Evolutionary conservation across 2,329 filamentous ascomycete species (phyloP), one percentile per base, ranked within the genome.

Genomic region (Colletotrichum australisinense): DNA sequence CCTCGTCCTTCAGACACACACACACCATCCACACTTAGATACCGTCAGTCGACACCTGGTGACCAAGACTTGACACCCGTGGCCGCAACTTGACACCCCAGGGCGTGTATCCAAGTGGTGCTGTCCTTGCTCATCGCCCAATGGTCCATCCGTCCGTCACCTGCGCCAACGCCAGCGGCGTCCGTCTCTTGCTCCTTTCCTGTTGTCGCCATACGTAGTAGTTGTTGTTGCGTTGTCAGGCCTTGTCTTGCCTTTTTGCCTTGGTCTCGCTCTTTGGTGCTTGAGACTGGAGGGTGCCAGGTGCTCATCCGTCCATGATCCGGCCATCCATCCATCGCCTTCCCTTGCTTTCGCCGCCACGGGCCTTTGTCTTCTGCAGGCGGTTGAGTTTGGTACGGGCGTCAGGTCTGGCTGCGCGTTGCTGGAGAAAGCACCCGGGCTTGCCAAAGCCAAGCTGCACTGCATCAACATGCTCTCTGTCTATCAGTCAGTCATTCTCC

Each of bases 381-480:
- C 42, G n/a, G 38, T 42, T 46, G 42, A 70, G 46, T 42, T 73
- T 57, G 42, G 70, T 66, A 57, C 12, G 24, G 49, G 52, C 28
- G 52, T 16, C 5, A 49, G 16, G 30, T 28, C 22, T 24, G 24
- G 46, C 38, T 64, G 59, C 64, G 32, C 42, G 32, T 64, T 72
- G 53, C 67, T 30, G 58, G 24, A 24, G 19, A 63, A 19, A 67
- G 58, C 14, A 42, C 52, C 52, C 32, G 58, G 62, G 58, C 65
- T 72, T 72, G 64, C 52, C 46, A 57, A 53, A 24, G 56, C 56
- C 63, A 67, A 46, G 63, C 63, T 52, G 57, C 53, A 57, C 63
- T 46, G 46, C 55, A 46, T 30, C 30, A 53, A 19, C 57, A 62
- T 46, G 57, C 22, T 32, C 67, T 56, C 46, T 56, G n/a, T 28